Base-by-base conservation (phyloP, 1,284 basidiomycete species). In the Cryptococcus sp. region DNA sequence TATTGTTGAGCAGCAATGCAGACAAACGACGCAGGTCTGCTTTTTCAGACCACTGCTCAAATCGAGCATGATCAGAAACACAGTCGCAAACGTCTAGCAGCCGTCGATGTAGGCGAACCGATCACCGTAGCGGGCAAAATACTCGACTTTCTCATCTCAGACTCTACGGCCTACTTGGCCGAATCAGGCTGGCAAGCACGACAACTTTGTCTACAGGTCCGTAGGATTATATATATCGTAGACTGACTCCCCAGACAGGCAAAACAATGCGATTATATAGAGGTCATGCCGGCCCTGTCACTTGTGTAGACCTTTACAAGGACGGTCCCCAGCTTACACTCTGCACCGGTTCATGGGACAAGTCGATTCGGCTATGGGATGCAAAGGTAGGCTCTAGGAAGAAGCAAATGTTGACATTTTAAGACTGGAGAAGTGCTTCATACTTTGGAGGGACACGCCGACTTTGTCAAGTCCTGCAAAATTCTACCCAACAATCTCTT, bases 281-380 rank as follows among this genome's bases (percentile, higher is more conserved):
- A 66, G 90, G 89, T 0, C 93, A 97, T 72, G 82, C 81, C 8
- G 93, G 88, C 2, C 93, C 93, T 15, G 89, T 93, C 45, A 93
- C 92, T 1, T 85, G 81, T 32, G 76, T 97, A 33, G 83, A 10
- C 15, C 31, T 45, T 23, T 32, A 23, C 32, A 66, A 46, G 53
- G 60, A 7, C 58, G 61, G 13, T 23, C 23, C 23, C 23, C 23
- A 23, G 23, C 23, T 23, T 23, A 23, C 23, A 37, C 76, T 96
- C 38, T 81, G 94, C 58, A 90, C 89, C 44, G 90, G 88, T 23
- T 91, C 91, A 44, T 96, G 92, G 92, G 92, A 96, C 72, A 86
- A 87, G 88, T 86, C 85, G 0, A 87, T 95, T 71, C 86, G 85
- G 67, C 60, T 91, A 2, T 96, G 91, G 92, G 81, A 92, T 66